Conservation (phyloP, 371 early-diverging fungal genomes). For the Lichtheimia ornata region DNA sequence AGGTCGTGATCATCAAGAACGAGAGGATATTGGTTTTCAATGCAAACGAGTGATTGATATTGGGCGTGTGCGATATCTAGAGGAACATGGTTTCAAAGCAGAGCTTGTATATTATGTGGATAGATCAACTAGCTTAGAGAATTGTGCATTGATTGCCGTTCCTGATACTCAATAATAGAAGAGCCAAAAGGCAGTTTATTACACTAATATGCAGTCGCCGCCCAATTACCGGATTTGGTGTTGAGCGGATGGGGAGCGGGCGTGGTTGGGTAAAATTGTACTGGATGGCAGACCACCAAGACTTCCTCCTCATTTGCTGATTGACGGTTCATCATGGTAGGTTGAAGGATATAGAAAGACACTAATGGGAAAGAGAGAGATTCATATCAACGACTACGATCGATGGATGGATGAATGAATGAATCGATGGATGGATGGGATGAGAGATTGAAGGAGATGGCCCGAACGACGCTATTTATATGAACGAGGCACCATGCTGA, state of each 20-base stretch:
- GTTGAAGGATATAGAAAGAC: neutral
- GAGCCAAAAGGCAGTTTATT: too few species aligned
- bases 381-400: neutral
- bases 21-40: constrained; percentile 69
- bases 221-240: neutral
- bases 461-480: constrained; percentile 51
- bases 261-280: neutral
- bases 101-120: constrained; percentile 72
- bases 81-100: constrained; percentile 55
- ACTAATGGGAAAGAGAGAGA: neutral
- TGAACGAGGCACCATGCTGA: constrained; percentile 99
- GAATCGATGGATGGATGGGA: neutral
- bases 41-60: constrained; percentile 77
- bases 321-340: constrained; percentile 1
- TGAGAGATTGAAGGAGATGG: too few species aligned
- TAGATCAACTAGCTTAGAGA: constrained; percentile 66
- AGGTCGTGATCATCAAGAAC: constrained; percentile 56
- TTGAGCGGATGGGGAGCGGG: neutral
- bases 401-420: neutral
- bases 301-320: constrained; percentile 1
- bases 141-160: constrained; percentile 69
- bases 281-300: neutral
- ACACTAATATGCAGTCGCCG: neutral
- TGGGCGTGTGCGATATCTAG: constrained; percentile 63
- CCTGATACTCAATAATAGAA: constrained; percentile 20